Evolutionary conservation across 805 yeast species (phyloP).

Genomic region (Candida wancherniae): DNA sequence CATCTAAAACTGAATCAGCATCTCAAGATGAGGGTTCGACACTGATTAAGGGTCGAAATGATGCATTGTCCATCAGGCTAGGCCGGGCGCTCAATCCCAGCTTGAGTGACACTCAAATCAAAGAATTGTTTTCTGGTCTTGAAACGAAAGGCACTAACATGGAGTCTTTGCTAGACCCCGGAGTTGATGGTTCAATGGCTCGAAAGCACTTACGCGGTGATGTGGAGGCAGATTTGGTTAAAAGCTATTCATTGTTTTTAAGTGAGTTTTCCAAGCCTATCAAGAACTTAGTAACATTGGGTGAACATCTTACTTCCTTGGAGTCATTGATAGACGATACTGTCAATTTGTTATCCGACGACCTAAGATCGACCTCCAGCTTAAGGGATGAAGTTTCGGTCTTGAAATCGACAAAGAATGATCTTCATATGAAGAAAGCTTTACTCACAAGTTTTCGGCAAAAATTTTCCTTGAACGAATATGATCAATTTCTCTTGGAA

Average conservation of each 20-base stretch:
- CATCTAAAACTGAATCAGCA: neutral
- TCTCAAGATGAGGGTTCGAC: neutral
- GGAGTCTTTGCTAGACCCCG: slow-evolving; percentile 41
- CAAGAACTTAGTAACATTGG: slow-evolving; percentile 19
- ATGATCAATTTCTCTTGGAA: slow-evolving; percentile 59
- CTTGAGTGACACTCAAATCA: slow-evolving; percentile 29
- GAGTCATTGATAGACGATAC: slow-evolving; percentile 24
- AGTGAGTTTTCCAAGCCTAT: slow-evolving; percentile 32
- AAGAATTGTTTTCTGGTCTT: slow-evolving; percentile 30
- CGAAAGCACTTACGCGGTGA: slow-evolving; percentile 57
- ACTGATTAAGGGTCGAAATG: slow-evolving; percentile 7
- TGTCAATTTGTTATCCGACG: slow-evolving; percentile 35
- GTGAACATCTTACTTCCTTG: slow-evolving; percentile 11
- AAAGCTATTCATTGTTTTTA: slow-evolving; percentile 40
- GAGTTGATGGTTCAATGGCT: slow-evolving; percentile 52
- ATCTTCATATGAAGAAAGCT: slow-evolving; percentile 45
- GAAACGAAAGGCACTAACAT: slow-evolving; percentile 27
- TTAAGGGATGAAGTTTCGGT: slow-evolving; percentile 23
- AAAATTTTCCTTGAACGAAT: slow-evolving; percentile 63
- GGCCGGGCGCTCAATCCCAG: slow-evolving; percentile 46
- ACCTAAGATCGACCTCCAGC: slow-evolving; percentile 19
- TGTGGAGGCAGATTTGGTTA: slow-evolving; percentile 56
- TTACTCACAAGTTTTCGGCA: slow-evolving; percentile 51
- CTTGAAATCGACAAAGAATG: slow-evolving; percentile 27
- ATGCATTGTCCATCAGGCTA: slow-evolving; percentile 39